These are phyloP conservation scores for Pichia phayaonensis DNA, from an alignment of 805 yeast genomes.

Conservation along the genomic window DNA sequence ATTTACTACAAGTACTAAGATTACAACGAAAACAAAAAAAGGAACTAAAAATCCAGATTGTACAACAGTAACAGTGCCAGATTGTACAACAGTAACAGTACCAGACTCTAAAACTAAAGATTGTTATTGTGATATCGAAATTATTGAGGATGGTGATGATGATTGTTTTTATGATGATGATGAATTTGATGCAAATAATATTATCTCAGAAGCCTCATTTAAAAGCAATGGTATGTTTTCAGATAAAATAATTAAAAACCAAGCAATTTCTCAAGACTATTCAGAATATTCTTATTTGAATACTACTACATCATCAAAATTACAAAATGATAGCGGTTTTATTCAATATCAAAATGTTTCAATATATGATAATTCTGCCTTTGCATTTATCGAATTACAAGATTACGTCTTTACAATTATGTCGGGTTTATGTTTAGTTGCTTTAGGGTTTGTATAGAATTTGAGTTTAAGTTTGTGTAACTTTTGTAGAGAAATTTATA, in stretches of 20 bases:
- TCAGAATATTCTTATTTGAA: not conserved
- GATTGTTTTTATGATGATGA: not conserved
- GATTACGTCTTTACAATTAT: not conserved
- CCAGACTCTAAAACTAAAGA: not conserved
- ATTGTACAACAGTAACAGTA: not conserved
- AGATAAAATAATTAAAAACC: not conserved
- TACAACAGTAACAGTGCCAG: not conserved
- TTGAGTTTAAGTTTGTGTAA: not conserved
- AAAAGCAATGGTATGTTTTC: not conserved
- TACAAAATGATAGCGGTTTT: not conserved
- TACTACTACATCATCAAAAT: not conserved
- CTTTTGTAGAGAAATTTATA: not conserved
- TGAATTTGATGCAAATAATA: not conserved
- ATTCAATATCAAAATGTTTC: not conserved
- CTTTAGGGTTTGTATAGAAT: not conserved
- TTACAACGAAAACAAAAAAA: not conserved
- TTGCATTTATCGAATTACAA: not conserved
- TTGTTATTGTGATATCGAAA: slow-evolving; percentile 1
- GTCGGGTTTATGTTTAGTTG: not conserved
- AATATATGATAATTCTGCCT: not conserved
- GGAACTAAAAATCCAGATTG: not conserved
- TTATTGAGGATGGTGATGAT: not conserved
- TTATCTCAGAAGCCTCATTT: not conserved
- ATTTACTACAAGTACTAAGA: not conserved
- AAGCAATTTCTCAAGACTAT: not conserved